These are phyloP conservation scores for Fulvia fulva DNA, from an alignment of 2,329 filamentous ascomycete genomes.

Conservation along the genomic window DNA sequence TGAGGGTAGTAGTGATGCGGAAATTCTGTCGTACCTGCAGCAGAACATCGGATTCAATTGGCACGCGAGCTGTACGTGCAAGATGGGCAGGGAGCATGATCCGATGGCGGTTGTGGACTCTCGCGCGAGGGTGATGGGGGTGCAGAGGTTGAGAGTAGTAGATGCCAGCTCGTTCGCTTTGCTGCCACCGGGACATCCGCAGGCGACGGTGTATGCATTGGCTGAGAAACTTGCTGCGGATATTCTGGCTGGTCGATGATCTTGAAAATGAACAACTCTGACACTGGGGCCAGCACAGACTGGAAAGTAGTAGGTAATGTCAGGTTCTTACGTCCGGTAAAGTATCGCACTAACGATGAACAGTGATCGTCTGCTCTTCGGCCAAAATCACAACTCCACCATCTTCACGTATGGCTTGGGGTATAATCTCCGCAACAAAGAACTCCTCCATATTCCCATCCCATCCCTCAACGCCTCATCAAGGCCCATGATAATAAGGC, in stretches of 20 bases:
- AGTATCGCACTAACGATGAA: not conserved
- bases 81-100: conserved; percentile 9
- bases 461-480: not conserved
- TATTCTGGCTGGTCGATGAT: not conserved
- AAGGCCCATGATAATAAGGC: not conserved
- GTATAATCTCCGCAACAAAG: not conserved
- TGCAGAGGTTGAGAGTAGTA: conserved; percentile 20
- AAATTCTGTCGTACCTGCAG: conserved; percentile 6
- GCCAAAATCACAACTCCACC: not conserved
- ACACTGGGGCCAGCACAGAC: too few relatives aligned
- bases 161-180: conserved; percentile 22
- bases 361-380: not conserved
- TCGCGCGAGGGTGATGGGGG: conserved; percentile 17
- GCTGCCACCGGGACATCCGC: conserved; percentile 25
- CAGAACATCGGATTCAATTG: not conserved
- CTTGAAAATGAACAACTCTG: too few relatives aligned
- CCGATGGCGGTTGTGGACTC: conserved; percentile 19
- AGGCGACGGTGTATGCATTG: conserved; percentile 17
- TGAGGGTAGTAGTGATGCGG: conserved; percentile 4
- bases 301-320: too few relatives aligned
- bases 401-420: not conserved
- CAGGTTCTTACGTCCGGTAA: too few relatives aligned
- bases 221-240: conserved; percentile 8
- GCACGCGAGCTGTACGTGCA: conserved; percentile 15
- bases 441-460: not conserved